Evolutionary conservation across 352 stramenopile genomes (phyloP).

Genomic region (Globisporangium irregulare): DNA sequence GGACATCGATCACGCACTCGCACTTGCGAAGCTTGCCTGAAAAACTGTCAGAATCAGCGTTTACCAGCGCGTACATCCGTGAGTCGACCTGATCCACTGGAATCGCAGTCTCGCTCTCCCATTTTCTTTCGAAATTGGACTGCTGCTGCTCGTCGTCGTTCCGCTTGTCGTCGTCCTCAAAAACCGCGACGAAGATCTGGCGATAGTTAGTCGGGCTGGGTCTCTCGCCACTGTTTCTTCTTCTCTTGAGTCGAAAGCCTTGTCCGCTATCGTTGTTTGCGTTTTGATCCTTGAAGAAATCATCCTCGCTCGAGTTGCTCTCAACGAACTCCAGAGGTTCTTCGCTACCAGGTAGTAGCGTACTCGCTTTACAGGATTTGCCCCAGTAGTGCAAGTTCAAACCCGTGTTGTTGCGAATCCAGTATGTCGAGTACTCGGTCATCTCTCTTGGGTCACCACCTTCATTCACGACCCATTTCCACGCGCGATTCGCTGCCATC

Average conservation of each 20-base stretch:
- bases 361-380: slow-evolving; percentile 48
- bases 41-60: slow-evolving; percentile 48
- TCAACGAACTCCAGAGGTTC: slow-evolving; percentile 62
- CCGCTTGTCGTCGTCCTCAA: slow-evolving; percentile 41
- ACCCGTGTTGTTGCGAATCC: slow-evolving; percentile 85
- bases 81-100: slow-evolving; percentile 83
- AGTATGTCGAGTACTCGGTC: slow-evolving; percentile 83
- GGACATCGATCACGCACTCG: slow-evolving; percentile 84
- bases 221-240: slow-evolving; percentile 17
- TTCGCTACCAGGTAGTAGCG: slow-evolving; percentile 49
- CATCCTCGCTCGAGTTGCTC: not conserved
- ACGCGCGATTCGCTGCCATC: slow-evolving; percentile 71
- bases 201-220: slow-evolving; percentile 27
- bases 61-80: slow-evolving; percentile 75
- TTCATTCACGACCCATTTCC: slow-evolving; percentile 75
- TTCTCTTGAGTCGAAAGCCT: not conserved
- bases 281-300: slow-evolving; percentile 6
- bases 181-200: slow-evolving; percentile 69
- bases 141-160: slow-evolving; percentile 22
- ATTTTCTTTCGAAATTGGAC: slow-evolving; percentile 36
- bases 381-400: slow-evolving; percentile 77
- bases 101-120: slow-evolving; percentile 76
- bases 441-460: slow-evolving; percentile 65
- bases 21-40: slow-evolving; percentile 60
- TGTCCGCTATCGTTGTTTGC: slow-evolving; percentile 1